Conservation (phyloP, 495 filamentous ascomycete species). For the Aspergillus egyptiacus region DNA sequence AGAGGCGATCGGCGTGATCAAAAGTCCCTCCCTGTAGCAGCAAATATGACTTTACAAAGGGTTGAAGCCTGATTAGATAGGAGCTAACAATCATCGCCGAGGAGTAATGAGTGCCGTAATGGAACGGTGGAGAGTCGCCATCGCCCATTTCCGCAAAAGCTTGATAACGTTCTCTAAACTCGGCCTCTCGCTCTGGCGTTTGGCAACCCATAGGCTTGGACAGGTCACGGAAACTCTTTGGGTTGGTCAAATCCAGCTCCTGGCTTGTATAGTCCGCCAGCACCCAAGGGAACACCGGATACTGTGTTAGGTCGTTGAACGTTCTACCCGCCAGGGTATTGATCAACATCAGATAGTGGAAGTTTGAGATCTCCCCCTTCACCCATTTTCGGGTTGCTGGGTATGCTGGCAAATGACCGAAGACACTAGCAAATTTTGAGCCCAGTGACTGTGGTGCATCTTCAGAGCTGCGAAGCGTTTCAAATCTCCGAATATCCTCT, state of each 20-base stretch:
- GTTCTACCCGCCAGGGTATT: conserved; percentile 96
- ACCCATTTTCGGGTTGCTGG: conserved; percentile 88
- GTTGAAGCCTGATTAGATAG: conserved; percentile 89
- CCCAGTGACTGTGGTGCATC: conserved; percentile 79
- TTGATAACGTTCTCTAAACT: conserved; percentile 77
- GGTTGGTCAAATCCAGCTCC: conserved; percentile 82
- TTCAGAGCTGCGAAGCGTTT: conserved; percentile 74
- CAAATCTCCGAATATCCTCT: conserved; percentile 80
- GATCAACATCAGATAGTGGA: conserved; percentile 96
- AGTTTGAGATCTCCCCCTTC: conserved; percentile 93
- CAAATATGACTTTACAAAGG: conserved; percentile 94
- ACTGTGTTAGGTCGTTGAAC: conserved; percentile 97
- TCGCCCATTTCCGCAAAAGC: conserved; percentile 91
- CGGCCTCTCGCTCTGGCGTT: conserved; percentile 61
- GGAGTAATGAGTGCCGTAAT: conserved; percentile 98
- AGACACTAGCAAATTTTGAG: conserved; percentile 90
- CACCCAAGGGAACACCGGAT: conserved; percentile 97
- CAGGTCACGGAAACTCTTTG: conserved; percentile 79
- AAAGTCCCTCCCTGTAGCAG: conserved; percentile 95
- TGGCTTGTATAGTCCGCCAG: conserved; percentile 93
- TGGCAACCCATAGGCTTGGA: conserved; percentile 98
- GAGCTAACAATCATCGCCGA: conserved; percentile 98
- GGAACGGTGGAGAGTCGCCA: conserved; percentile 70
- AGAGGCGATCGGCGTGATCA: conserved; percentile 91
- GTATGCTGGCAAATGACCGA: conserved; percentile 65